Base-by-base conservation (phyloP, 345 rosid genomes). In the Melastoma malabathricum region DNA sequence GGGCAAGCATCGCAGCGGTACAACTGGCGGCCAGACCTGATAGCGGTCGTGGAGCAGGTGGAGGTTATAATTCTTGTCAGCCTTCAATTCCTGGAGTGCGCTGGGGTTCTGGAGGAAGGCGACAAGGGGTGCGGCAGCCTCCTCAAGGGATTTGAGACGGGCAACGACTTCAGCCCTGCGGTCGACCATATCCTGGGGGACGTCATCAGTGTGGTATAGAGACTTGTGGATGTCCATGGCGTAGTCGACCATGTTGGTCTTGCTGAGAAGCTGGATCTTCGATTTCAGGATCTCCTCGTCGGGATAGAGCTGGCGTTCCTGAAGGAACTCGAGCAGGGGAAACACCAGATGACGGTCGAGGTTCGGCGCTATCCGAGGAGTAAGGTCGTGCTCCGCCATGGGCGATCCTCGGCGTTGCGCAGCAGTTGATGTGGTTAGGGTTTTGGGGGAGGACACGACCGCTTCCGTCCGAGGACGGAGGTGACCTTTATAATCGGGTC, bases 211-310 rank as follows among this genome's bases (percentile, higher is more conserved):
- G 72, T 68, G 90, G 73, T 92, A 92, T 46, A 92, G 97, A 55
- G 75, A 82, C 82, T 92, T 92, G 72, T 87, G 88, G 52, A 92
- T 92, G 68, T 92, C 98, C 98, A 92, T 87, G 57, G 97, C 98
- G 78, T 92, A 87, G 64, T 92, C 98, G 25, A 87, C 95, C 97
- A 92, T 92, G 72, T 92, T 92, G 44, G 98, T 92, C 50, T 80
- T 75, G 88, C 76, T 87, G 67, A 92, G 57, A 18, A 88, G 87
- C 60, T 82, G 84, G 59, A 92, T 88, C 70, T 92, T 92, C 13
- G 78, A 67, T 60, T 88, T 88, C 43, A 87, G 77, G 72, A 92
- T 92, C 83, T 83, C 88, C 43, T 92, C 95, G 18, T 92, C 95
- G 5, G 90, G 83, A 51, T 88, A 74, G 0, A 85, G 71, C 67